Percentiles rank a stretch among this genome's conserved stretches.
phyloP scores from a whole-genome alignment of 371 early-diverging fungal genomes.

The Mucor lusitanicus region DNA sequence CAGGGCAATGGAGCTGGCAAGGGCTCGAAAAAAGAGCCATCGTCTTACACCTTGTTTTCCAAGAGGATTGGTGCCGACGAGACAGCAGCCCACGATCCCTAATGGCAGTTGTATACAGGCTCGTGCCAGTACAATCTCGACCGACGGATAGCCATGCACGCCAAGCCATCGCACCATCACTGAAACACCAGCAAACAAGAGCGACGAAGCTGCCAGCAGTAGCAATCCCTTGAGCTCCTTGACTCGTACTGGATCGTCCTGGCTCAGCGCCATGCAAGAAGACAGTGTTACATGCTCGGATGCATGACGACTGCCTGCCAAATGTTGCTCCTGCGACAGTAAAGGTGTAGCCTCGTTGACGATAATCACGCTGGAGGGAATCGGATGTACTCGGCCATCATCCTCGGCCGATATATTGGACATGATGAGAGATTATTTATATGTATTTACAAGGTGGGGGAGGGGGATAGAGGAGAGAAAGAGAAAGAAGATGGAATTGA shows the following conservation, averaged over 20 bases:
- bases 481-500: too few relatives aligned
- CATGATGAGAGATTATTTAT: not conserved
- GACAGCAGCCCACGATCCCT: slow-evolving; percentile 55
- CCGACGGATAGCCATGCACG: slow-evolving; percentile 48
- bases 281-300: not conserved
- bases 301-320: slow-evolving; percentile 5
- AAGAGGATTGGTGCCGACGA: slow-evolving; percentile 53
- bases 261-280: slow-evolving; percentile 8
- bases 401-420: not conserved
- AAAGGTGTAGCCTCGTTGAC: slow-evolving; percentile 29
- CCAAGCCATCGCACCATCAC: slow-evolving; percentile 65
- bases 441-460: too few relatives aligned
- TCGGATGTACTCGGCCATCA: slow-evolving; percentile 7
- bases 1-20: slow-evolving; percentile 66
- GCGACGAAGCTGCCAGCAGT: slow-evolving; percentile 65
- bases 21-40: slow-evolving; percentile 64
- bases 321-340: slow-evolving; percentile 18
- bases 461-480: too few relatives aligned
- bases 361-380: slow-evolving; percentile 29
- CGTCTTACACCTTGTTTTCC: slow-evolving; percentile 53
- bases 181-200: slow-evolving; percentile 70
- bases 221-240: slow-evolving; percentile 31
- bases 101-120: slow-evolving; percentile 63
- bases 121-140: slow-evolving; percentile 72
- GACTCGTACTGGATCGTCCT: not conserved